Base-by-base conservation (phyloP, 2,329 filamentous ascomycete genomes). In the Paecilomyces fulvus region DNA sequence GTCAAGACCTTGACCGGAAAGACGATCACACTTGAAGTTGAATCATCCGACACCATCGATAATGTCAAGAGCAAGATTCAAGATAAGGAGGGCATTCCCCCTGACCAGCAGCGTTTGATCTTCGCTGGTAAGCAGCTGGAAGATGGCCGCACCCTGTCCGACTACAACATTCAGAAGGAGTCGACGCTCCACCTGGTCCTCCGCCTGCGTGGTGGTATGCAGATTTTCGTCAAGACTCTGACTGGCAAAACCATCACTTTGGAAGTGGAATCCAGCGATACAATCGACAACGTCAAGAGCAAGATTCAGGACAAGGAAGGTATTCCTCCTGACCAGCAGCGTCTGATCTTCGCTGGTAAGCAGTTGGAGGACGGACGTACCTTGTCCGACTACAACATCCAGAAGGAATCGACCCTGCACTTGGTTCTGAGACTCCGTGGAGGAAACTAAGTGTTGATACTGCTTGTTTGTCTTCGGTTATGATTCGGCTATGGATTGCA, bases 151-250 rank as follows among this genome's bases (percentile, higher is more conserved):
- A 96, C 92, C 0, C 80, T 96, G 0, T 88, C 84, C 53, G 92
- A 96, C 73, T 96, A 96, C 84, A 96, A 96, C 79, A 96, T 96
- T 51, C 92, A 97, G 75, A 92, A 92, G 78, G 89, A 92, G 70
- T 89, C 85, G 0, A 92, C 89, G 0, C 81, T 92, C 1, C 89
- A 92, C 72, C 72, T 92, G 56, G 89, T 92, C 51, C 85, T 92
- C 23, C 86, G 89, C 70, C 84, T 92, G 5, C 87, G 88, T 76
- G 88, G 88, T 80, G 88, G 88, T 75, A 90, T 89, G 86, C 82
- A 92, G 67, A 91, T 91, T 63, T 92, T 92, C 63, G 88, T 92
- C 70, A 92, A 90, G 81, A 90, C 87, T 0, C 77, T 92, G 1
- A 92, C 89, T 0, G 85, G 85, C 30, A 87, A 86, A 80, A 87